Base-by-base conservation (phyloP, 2,329 filamentous ascomycete species). In the Cytospora paraplurivora region DNA sequence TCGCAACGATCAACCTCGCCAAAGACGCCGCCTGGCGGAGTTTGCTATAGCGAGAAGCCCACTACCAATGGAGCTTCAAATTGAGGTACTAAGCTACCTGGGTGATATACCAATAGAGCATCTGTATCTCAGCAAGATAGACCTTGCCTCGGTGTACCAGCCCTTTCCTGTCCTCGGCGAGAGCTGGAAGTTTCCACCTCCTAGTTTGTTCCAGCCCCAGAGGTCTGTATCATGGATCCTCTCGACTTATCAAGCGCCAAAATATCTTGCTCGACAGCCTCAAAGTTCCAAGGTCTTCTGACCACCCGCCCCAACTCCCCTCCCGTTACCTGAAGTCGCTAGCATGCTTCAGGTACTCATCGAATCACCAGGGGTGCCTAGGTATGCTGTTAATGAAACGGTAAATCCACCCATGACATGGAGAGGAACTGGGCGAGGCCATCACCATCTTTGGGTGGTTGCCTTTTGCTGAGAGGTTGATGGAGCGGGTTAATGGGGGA, bases 401-500 rank as follows among this genome's bases (percentile, higher is more conserved):
- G 27, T 27, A 27, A 27, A 2, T 2, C 4, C 27, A 27, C 27
- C 4, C 27, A 27, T 27, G 27, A 27, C 27, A 27, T 27, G 78
- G 75, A 0, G 68, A 70, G 19, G 56, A 71, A 1, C 62, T 82
- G 34, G 78, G 72, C 0, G 80, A 70, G 0, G 67, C 72, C 10
- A 69, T 81, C 3, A 78, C 76, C 0, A 77, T 83, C 75, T 78
- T 78, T 60, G 79, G 80, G 0, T 80, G 75, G 67, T 68, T 82
- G 55, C 80, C 81, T 0, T 76, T 80, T 62, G 70, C 68, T 13
- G 37, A 54, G 5, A n/a, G 32, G 17, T 5, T 60, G 17, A 37
- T 60, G 27, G 27, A 8, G 3, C 37, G 37, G 15, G 11, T 37
- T 3, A 1, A 4, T 2, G 70, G 69, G 62, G 4, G 59, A 80